phyloP scores from a whole-genome alignment of 208 protist genomes.

The Herpetomonas tarakana region DNA sequence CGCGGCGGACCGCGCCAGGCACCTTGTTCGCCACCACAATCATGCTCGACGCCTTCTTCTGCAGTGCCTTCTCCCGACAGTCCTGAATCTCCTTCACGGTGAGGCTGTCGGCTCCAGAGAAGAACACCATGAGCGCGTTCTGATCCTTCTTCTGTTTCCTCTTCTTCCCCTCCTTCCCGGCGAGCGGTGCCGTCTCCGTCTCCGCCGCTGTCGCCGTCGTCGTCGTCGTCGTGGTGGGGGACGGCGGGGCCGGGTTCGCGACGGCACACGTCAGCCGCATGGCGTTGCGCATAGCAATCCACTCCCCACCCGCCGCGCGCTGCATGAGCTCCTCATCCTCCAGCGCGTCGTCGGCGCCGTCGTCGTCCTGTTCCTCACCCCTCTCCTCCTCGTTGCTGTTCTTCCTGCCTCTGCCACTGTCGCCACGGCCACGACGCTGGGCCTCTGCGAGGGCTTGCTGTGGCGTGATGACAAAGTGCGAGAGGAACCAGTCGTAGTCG shows the following conservation, averaged over 20 bases:
- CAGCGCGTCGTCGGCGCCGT: slow-evolving; percentile 6
- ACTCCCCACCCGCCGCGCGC: slow-evolving; percentile 29
- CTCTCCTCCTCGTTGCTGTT: slow-evolving; percentile 15
- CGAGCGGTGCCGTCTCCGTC: slow-evolving; percentile 9
- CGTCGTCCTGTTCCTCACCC: slow-evolving; percentile 6
- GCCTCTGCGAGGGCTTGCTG: slow-evolving; percentile 17
- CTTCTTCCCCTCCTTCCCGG: slow-evolving; percentile 1
- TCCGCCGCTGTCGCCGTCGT: not conserved
- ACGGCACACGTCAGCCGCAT: slow-evolving; percentile 57
- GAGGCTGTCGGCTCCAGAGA: slow-evolving; percentile 41
- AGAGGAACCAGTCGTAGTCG: slow-evolving; percentile 70
- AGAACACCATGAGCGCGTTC: slow-evolving; percentile 57
- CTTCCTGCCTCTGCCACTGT: slow-evolving; percentile 1
- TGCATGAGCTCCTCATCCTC: slow-evolving; percentile 23
- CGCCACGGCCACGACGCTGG: not conserved
- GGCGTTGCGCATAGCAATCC: slow-evolving; percentile 53
- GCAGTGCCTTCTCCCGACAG: slow-evolving; percentile 56
- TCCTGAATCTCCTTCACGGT: slow-evolving; percentile 50
- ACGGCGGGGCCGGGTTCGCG: not conserved
- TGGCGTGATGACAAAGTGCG: slow-evolving; percentile 48
- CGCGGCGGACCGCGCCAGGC: slow-evolving; percentile 39
- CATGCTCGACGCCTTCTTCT: slow-evolving; percentile 62
- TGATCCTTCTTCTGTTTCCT: slow-evolving; percentile 18
- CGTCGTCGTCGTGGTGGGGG: not conserved
- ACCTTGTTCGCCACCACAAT: slow-evolving; percentile 56